Conservation (phyloP, 129 eudicot species). For the Pittosporum tobira region DNA sequence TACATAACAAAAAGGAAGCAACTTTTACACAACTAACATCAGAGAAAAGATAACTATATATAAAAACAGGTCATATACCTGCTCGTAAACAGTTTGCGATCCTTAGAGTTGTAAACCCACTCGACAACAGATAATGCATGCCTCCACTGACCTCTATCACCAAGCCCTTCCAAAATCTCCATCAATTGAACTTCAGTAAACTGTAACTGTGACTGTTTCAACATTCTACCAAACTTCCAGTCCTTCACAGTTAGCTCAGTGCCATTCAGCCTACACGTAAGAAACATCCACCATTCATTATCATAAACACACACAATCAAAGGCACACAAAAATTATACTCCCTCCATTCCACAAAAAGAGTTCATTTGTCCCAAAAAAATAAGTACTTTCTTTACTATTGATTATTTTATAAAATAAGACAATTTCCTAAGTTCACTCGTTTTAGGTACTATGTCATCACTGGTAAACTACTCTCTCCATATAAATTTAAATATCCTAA, state of each 20-base stretch:
- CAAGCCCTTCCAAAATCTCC: constrained; percentile 72
- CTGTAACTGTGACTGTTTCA: constrained; percentile 69
- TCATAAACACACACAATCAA: not conserved
- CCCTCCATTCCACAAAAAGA: not conserved
- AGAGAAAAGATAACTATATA: not conserved
- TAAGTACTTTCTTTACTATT: not conserved
- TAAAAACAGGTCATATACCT: constrained; percentile 31
- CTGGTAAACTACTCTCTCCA: too few species aligned
- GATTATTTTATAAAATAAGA: too few species aligned
- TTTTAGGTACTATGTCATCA: too few species aligned
- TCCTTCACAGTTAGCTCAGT: constrained; percentile 69
- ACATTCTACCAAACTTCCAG: constrained; percentile 68
- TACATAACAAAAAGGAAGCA: not conserved
- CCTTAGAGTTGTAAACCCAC: constrained; percentile 71
- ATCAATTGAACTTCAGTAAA: constrained; percentile 83
- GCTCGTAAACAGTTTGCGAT: constrained; percentile 64
- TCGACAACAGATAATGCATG: constrained; percentile 80
- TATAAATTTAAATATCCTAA: too few species aligned
- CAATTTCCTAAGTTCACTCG: too few species aligned
- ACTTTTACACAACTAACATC: not conserved
- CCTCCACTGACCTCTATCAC: constrained; percentile 69
- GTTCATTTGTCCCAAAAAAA: not conserved
- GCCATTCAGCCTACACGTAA: constrained; percentile 49
- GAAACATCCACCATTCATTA: constrained; percentile 2
- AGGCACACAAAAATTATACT: not conserved